Evolutionary conservation across 352 stramenopile genomes (phyloP), one percentile per base, ranked within the genome.

Genomic region (Pythium phragmiticola): DNA sequence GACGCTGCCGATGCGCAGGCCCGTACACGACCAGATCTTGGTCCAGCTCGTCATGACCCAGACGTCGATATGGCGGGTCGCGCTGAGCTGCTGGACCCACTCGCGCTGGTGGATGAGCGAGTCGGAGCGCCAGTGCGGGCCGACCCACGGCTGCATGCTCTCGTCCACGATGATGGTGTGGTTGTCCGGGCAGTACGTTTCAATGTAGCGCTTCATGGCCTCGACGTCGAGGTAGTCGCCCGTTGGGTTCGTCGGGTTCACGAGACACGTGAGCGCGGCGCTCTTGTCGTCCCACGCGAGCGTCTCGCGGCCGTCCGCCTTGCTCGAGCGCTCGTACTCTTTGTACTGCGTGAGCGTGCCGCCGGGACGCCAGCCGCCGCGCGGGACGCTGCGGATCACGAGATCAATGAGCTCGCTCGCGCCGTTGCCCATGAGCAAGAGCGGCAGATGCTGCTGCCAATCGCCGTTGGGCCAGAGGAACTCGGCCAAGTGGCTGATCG

Each of bases 21-120:
- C 89, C 65, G 87, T 96, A 79, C 89, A 97, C 13, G 89, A 94
- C 89, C 89, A 97, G 73, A 97, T 96, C 80, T 96, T 96, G 64
- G 88, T 96, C 84, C 86, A 95, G 66, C 80, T 91, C 39, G 87
- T 96, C 89, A 97, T 97, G 70, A 97, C 76, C 89, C 89, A 97
- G 26, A 97, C 84, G 69, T 97, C 80, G 52, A 97, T 90, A 53
- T 77, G 73, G 63, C 82, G 80, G 33, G 87, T 87, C 33, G 76
- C 79, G 34, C 79, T 90, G 63, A 97, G 78, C 19, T 82, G 58
- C 50, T 79, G 63, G 21, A 94, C 77, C 87, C 89, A 97, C 50
- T 89, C 82, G 43, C 86, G 86, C 68, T 96, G 78, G 61, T 92
- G 77, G 59, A 96, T 93, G n/a, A 96, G 77, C 47, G 76, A 90